These are phyloP conservation scores for Cicer cuneatum DNA, from an alignment of 306 rosid genomes.

Conservation along the genomic window DNA sequence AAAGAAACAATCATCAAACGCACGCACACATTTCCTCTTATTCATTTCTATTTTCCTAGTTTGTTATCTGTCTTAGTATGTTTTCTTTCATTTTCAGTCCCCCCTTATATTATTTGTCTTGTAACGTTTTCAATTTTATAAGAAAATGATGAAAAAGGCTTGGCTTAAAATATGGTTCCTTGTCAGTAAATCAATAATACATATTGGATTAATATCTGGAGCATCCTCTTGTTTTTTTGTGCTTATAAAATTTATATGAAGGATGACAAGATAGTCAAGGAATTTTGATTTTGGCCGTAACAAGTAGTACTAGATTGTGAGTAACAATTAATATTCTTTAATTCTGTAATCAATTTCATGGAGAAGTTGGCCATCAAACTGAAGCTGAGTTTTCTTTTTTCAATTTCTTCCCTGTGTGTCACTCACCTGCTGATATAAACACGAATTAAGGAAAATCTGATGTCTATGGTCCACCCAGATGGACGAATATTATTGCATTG, in stretches of 20 bases:
- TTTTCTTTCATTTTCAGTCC: conserved; percentile 8
- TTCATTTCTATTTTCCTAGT: neutral
- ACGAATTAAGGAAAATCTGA: conserved; percentile 14
- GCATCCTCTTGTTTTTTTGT: neutral
- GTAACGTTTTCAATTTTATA: neutral
- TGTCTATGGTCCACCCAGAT: neutral
- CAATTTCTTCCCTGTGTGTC: neutral
- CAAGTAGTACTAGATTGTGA: neutral
- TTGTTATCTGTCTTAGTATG: neutral
- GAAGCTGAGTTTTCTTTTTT: neutral
- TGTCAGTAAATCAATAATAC: no score
- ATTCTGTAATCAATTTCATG: neutral
- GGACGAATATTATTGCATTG: conserved; percentile 28
- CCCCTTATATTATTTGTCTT: neutral
- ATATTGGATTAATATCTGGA: no score
- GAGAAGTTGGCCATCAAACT: neutral
- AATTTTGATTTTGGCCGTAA: neutral
- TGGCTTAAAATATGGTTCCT: neutral
- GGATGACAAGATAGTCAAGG: neutral
- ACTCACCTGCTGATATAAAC: conserved; percentile 15
- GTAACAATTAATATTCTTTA: neutral
- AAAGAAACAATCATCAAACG: neutral
- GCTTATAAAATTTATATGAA: neutral
- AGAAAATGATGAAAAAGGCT: conserved; percentile 3
- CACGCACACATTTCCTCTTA: neutral